Percentiles rank a stretch among this genome's conserved stretches.
These are phyloP conservation scores for Viridothelium virens DNA, from an alignment of 495 filamentous ascomycete genomes.

Conservation along the genomic window DNA sequence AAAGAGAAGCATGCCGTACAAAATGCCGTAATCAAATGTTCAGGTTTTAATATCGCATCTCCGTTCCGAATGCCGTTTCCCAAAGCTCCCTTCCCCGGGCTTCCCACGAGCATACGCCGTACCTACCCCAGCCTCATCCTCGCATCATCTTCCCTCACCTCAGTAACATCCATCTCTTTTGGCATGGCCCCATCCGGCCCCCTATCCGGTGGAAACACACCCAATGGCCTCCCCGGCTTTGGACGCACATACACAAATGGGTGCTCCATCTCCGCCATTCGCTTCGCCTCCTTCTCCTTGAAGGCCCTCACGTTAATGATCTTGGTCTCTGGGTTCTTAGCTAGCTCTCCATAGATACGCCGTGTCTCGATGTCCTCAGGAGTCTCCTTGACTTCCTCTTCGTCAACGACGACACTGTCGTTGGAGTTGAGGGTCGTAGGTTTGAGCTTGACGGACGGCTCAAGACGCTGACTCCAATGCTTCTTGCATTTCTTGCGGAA, in stretches of 20 bases:
- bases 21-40: no score
- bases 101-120: neutral
- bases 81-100: neutral
- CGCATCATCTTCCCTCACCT: neutral
- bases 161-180: neutral
- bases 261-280: neutral
- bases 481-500: slow-evolving; percentile 24
- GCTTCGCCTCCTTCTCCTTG: neutral
- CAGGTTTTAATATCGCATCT: no score
- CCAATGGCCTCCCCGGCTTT: slow-evolving; percentile 13
- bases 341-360: neutral
- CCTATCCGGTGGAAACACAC: slow-evolving; percentile 14
- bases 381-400: slow-evolving; percentile 87
- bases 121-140: neutral
- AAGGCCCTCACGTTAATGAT: slow-evolving; percentile 1
- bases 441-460: neutral
- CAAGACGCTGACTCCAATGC: slow-evolving; percentile 4
- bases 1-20: no score
- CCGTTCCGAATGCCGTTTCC: neutral
- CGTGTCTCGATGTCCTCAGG: slow-evolving; percentile 52
- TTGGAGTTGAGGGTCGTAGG: neutral
- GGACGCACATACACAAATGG: slow-evolving; percentile 22
- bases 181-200: neutral
- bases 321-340: neutral
- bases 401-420: slow-evolving; percentile 37